Evolutionary conservation across 176 grass and related monocot species (phyloP).

Genomic region (Oryza officinalis): DNA sequence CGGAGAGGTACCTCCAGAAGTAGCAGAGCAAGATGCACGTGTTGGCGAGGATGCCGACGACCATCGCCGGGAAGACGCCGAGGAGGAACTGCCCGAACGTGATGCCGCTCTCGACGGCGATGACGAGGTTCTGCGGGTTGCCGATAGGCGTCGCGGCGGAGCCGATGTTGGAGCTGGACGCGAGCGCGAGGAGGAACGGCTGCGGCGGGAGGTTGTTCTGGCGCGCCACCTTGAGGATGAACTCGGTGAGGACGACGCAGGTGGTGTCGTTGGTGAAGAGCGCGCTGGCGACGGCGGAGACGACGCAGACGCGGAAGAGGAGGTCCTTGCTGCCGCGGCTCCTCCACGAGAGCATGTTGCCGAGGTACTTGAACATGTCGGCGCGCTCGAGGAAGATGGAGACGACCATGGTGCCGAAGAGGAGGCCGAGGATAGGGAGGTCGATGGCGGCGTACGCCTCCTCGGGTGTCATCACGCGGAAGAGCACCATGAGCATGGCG

Average conservation of each 20-base stretch:
- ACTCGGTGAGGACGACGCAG: constrained; percentile 98
- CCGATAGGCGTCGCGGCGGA: constrained; percentile 86
- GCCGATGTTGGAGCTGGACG: constrained; percentile 91
- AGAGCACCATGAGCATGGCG: constrained; percentile 93
- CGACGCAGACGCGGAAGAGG: constrained; percentile 78
- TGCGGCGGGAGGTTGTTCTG: constrained; percentile 95
- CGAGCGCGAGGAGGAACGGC: constrained; percentile 90
- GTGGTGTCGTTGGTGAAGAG: constrained; percentile 99
- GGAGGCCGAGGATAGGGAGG: constrained; percentile 93
- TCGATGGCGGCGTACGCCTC: constrained; percentile 80
- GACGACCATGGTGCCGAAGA: constrained; percentile 97
- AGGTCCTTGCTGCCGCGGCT: constrained; percentile 89
- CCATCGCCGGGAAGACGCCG: constrained; percentile 80
- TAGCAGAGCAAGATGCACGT: constrained; percentile 64
- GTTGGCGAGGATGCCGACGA: constrained; percentile 71
- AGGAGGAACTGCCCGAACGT: constrained; percentile 72
- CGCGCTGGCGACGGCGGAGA: constrained; percentile 84
- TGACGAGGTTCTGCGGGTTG: constrained; percentile 97
- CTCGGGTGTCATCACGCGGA: constrained; percentile 72
- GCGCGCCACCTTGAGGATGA: constrained; percentile 87
- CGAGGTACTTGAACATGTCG: constrained; percentile 93
- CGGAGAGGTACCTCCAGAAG: constrained; percentile 77
- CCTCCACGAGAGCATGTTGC: constrained; percentile 74
- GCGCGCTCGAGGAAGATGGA: constrained; percentile 91
- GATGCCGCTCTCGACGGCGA: constrained; percentile 81